Percentiles rank a stretch among this genome's conserved stretches.
Conservation (phyloP, 805 yeast genomes). For the Candida loeiensis region DNA sequence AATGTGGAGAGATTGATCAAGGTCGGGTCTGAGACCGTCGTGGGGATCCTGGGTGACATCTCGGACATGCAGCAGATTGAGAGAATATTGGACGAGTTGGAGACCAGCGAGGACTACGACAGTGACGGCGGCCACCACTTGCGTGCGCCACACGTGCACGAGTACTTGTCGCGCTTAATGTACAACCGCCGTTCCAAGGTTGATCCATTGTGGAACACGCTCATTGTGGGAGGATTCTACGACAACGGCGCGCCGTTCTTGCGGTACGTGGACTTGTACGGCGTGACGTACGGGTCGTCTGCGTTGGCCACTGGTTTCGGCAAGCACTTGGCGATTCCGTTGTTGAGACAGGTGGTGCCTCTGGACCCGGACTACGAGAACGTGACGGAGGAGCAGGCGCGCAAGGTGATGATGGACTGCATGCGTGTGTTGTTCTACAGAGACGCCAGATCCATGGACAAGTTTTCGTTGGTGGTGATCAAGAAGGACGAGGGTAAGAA, state of each 20-base stretch:
- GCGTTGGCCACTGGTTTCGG: conserved; percentile 96
- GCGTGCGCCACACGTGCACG: conserved; percentile 85
- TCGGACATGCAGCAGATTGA: conserved; percentile 87
- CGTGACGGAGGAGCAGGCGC: conserved; percentile 71
- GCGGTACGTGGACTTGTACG: conserved; percentile 84
- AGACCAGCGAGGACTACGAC: conserved; percentile 74
- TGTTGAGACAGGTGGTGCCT: conserved; percentile 80
- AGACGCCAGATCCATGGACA: conserved; percentile 91
- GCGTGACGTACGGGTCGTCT: conserved; percentile 86
- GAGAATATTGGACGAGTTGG: conserved; percentile 72
- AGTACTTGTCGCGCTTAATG: conserved; percentile 78
- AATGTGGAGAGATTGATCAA: conserved; percentile 80
- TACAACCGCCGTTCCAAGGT: conserved; percentile 86
- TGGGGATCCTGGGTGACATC: conserved; percentile 92
- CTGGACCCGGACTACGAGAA: conserved; percentile 70
- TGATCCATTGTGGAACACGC: conserved; percentile 96
- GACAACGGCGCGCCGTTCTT: conserved; percentile 63
- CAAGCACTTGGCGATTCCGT: conserved; percentile 88
- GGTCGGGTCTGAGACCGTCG: conserved; percentile 83
- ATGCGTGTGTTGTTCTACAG: conserved; percentile 95
- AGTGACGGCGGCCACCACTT: conserved; percentile 55
- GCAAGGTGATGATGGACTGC: conserved; percentile 70
- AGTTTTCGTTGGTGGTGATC: conserved; percentile 75
- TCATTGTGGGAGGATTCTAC: conserved; percentile 86
- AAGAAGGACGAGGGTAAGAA: conserved; percentile 37